Evolutionary conservation across 2,329 filamentous ascomycete species (phyloP), one percentile per base, ranked within the genome.

Genomic region (Elsinoe australis): DNA sequence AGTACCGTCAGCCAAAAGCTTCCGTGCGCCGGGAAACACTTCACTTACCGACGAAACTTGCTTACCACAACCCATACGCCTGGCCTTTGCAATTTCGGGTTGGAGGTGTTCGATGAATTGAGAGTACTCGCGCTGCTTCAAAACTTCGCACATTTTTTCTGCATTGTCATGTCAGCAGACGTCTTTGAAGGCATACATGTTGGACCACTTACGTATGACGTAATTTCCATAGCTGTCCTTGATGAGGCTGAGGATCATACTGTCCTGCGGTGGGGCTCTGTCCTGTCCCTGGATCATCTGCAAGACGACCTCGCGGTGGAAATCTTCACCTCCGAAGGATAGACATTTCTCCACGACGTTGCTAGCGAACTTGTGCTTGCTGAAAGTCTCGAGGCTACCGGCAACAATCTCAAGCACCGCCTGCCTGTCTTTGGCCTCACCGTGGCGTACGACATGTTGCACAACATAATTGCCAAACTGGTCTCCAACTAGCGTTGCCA

Each of bases 261-360:
- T 82, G 49, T 80, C 79, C 9, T 84, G 84, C 45, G 63, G 59
- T 44, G 39, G 14, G 21, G 39, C 14, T 18, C 53, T 73, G 47
- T 78, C 77, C 12, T 72, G 62, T 1, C 73, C 72, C 1, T 75
- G 80, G 19, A 89, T 69, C 51, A 78, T 73, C 42, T 71, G 70
- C 10, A 52, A 45, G 47, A 85, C 76, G 51, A 95, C 87, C 24
- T 75, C 73, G 26, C 72, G 75, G 45, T 84, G 80, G 61, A 94
- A 84, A 44, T 81, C 72, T 15, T 76, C 70, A 0, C 79, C 79
- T 15, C 86, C 87, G 55, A 75, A 78, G 49, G 83, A 73, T 52
- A 96, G 83, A 61, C 88, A 94, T 66, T 87, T 90, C 67, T 98
- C 92, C 0, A 98, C 90, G 2, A 98, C 90, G 58, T 98, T 96